phyloP scores from a whole-genome alignment of 2,329 filamentous ascomycete species.

The Penicillium glabrum region DNA sequence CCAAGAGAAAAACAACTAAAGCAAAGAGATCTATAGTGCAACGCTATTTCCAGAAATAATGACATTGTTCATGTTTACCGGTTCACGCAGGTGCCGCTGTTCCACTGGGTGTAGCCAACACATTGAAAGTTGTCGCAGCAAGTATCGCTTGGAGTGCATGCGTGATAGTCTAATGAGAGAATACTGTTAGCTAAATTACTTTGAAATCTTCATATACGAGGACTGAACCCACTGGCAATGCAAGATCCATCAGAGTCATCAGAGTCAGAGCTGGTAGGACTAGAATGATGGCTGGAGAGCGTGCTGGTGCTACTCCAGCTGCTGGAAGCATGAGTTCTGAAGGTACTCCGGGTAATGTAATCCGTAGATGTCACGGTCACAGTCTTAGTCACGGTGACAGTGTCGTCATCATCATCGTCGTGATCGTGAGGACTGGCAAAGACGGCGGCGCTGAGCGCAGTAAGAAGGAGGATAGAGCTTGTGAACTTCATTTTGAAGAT shows the following conservation, averaged over 20 bases:
- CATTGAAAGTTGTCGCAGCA: not conserved
- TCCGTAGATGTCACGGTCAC: not conserved
- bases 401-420: not conserved
- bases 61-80: not conserved
- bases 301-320: not conserved
- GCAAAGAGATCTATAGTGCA: no score
- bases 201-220: not conserved
- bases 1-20: no score
- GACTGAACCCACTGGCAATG: not conserved
- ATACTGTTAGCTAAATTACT: not conserved
- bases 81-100: not conserved
- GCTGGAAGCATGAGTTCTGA: not conserved
- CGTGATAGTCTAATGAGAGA: not conserved
- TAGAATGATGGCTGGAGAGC: not conserved
- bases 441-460: not conserved
- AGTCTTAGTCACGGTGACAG: not conserved
- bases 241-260: not conserved
- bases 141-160: not conserved
- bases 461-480: not conserved
- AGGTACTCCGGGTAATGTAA: not conserved
- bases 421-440: not conserved
- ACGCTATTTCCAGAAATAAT: no score
- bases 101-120: not conserved
- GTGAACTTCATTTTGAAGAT: not conserved
- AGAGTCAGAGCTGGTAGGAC: not conserved